Evolutionary conservation across 2,329 filamentous ascomycete genomes (phyloP), one percentile per base, ranked within the genome.

Genomic region (Penicillium sp.): DNA sequence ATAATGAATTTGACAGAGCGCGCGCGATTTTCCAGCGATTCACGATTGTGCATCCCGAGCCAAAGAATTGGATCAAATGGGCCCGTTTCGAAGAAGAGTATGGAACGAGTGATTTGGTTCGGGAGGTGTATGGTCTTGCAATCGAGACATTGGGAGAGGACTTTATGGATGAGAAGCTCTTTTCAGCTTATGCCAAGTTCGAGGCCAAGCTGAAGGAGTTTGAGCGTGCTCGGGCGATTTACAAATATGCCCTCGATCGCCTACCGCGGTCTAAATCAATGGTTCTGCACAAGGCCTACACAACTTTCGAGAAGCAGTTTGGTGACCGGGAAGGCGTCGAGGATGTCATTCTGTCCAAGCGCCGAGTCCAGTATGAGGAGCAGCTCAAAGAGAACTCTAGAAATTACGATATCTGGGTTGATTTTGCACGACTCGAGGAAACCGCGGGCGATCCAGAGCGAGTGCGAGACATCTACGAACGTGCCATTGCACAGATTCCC

Each of bases 11-110:
- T 67, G 91, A 96, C 57, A 82, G 92, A 55, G 93, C 92, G n/a
- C 82, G 94, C 37, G 87, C 88, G 43, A 93, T 99, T 63, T 97
- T 95, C 71, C 85, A 90, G 70, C 83, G 90, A 26, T 97, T 97
- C 68, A 96, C 92, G 1, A 83, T 92, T 57, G 90, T 97, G 8
- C 94, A 97, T 64, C 92, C 94, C 0, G 93, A 97, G 68, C 90
- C 94, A 22, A 86, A 89, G 67, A 97, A 97, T 69, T 99, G 93
- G 92, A 95, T 99, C 76, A 97, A 97, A 72, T 99, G 94, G 94
- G 89, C 93, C 57, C 89, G 90, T 59, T 99, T 97, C 64, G 94
- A 99, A 74, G 93, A 97, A 72, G 94, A 99, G 70, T 90, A 88
- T 64, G 94, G 94, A 8, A 96, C 92, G 1, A 93, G 88, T 69